Base-by-base conservation (phyloP, 1,284 basidiomycete species). In the Retiboletus fuscus region DNA sequence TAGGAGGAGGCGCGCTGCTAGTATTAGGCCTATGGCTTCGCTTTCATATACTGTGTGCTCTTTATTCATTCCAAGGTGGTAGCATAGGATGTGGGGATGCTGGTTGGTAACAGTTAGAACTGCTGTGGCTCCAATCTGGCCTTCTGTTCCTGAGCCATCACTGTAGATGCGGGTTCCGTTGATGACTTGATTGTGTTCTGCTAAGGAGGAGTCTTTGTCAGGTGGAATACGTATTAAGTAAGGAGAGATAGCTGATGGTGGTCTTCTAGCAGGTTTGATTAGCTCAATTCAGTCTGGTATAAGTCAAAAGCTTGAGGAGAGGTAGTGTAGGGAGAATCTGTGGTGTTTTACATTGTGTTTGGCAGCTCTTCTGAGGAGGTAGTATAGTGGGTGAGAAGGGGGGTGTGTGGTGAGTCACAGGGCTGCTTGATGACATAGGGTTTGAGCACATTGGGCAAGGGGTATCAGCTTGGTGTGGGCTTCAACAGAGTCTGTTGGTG, bases 401-500 rank as follows among this genome's bases (percentile, higher is more conserved):
- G 43, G 43, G 10, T 10, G 43, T 44, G 46, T 16, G 5, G 20
- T 16, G 15, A 47, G 8, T 5, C 46, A 16, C 5, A 47, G 46
- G 46, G 20, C 20, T 47, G 46, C 46, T 47, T 22, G 46, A 6
- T 22, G 16, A 22, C 46, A 47, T 7, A 47, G 46, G 5, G 20
- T 18, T 22, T 47, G 46, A 6, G 20, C 20, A 15, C 20, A 6
- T 22, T 47, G 46, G 20, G 12, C 16, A 6, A 47, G 12, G 8
- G 46, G 46, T 22, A 28, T 10, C 3, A 65, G 7, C 3, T 44
- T 44, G 2, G 51, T 8, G 7, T 65, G 51, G 3, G 26, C 41
- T 18, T 72, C 43, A 0, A 67, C 26, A 0, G 24, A 6, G 15
- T 73, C 64, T 2, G 64, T 70, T 3, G 72, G 47, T 1, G 66